Percentiles rank a stretch among this genome's conserved stretches.
phyloP scores from a whole-genome alignment of 331 rosid species.

The Malus hybrid region DNA sequence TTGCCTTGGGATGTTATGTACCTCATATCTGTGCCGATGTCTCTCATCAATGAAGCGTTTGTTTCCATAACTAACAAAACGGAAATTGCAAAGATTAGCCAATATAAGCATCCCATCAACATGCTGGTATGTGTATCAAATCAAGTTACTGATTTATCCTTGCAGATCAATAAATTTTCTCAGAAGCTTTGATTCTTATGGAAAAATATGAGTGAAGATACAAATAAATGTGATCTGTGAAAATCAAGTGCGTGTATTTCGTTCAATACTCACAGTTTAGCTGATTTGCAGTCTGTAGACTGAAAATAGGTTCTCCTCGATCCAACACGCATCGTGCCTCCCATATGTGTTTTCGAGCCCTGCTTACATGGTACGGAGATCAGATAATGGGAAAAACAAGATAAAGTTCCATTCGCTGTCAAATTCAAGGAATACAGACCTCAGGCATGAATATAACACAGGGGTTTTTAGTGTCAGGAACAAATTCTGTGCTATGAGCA shows the following conservation, averaged over 20 bases:
- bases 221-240: too few species aligned
- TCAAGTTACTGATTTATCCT: background rate
- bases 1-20: conserved; percentile 1
- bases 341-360: conserved; percentile 51
- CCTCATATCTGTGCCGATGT: conserved; percentile 55
- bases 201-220: background rate
- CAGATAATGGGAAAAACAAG: conserved; percentile 1
- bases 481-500: conserved; percentile 82
- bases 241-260: background rate
- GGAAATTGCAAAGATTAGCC: conserved; percentile 23
- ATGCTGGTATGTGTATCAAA: background rate
- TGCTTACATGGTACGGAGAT: conserved; percentile 5
- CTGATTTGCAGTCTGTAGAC: conserved; percentile 36
- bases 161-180: background rate
- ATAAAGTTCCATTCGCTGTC: background rate
- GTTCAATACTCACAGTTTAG: conserved; percentile 30
- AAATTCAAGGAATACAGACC: conserved; percentile 41
- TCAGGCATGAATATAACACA: conserved; percentile 94
- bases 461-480: conserved; percentile 67
- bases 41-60: conserved; percentile 33
- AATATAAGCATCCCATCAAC: conserved; percentile 9
- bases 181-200: background rate
- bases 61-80: conserved; percentile 35
- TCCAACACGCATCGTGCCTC: conserved; percentile 50
- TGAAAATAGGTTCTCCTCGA: conserved; percentile 42